phyloP scores from a whole-genome alignment of 768 basidiomycete genomes.

The Pulveroboletus sp. region DNA sequence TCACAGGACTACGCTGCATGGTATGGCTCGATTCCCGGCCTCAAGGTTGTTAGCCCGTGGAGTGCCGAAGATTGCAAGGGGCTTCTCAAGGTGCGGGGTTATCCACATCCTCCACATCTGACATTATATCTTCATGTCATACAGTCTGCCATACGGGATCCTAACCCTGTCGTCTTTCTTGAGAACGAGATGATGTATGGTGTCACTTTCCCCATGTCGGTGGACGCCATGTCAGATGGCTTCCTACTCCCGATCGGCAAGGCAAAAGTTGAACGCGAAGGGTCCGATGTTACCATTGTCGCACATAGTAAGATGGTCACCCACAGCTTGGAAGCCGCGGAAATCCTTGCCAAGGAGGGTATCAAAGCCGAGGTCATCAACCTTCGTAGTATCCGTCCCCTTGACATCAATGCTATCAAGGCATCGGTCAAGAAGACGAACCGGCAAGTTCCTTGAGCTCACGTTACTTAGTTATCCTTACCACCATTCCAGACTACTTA shows the following conservation, averaged over 20 bases:
- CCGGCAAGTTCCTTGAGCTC: conserved; percentile 46
- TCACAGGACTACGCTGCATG: conserved; percentile 97
- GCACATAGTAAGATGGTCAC: conserved; percentile 99
- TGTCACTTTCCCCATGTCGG: conserved; percentile 92
- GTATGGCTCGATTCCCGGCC: conserved; percentile 89
- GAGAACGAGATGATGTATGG: conserved; percentile 99
- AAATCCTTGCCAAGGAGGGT: conserved; percentile 88
- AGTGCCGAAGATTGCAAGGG: conserved; percentile 99
- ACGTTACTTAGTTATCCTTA: neutral
- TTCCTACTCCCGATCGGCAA: conserved; percentile 97
- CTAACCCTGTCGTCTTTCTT: conserved; percentile 97
- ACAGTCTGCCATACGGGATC: conserved; percentile 94
- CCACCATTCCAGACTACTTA: conserved; percentile 58
- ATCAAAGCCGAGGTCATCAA: conserved; percentile 98
- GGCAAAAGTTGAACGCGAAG: conserved; percentile 91
- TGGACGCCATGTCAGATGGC: conserved; percentile 91
- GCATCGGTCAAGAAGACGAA: conserved; percentile 98
- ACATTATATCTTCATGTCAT: neutral
- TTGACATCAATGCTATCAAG: conserved; percentile 97
- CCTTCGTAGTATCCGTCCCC: conserved; percentile 89
- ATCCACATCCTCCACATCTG: neutral
- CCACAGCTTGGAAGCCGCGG: conserved; percentile 92
- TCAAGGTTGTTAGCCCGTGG: conserved; percentile 98
- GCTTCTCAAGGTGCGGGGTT: conserved; percentile 73
- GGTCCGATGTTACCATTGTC: conserved; percentile 91